Base-by-base conservation (phyloP, 805 yeast species). In the Metschnikowia corniflorae region DNA sequence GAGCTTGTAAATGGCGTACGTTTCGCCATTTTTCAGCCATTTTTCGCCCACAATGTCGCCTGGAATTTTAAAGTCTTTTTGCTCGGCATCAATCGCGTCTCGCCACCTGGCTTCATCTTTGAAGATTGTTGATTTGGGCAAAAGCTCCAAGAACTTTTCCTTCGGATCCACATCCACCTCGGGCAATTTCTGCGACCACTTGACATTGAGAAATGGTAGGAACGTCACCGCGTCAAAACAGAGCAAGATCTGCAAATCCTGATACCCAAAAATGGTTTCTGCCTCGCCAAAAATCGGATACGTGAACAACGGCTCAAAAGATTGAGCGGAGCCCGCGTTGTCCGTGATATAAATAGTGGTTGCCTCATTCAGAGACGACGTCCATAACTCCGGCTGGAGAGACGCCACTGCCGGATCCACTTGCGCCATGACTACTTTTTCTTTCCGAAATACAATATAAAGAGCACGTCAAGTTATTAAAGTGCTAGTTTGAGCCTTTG, bases 221-320 rank as follows among this genome's bases (percentile, higher is more conserved):
- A 89, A 75, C 0, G 93, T 81, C 31, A 70, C 64, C 25, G 83
- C 75, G 54, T 89, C 95, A 57, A 86, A 86, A 13, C 82, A 66
- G 25, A 82, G 56, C 47, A 77, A 74, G 23, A 93, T 77, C 21
- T 68, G 68, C 24, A 89, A 65, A 48, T 77, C 82, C 46, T 80
- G 73, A 57, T 77, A 93, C 2, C 98, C 98, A 53, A 80, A 86
- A 1, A 93, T 80, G 36, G 80, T 80, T 55, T 93, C 98, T 2
- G 87, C 73, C 31, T 88, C 95, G 5, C 97, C 97, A 68, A 78
- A 93, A 8, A 93, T 82, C 2, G 97, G 95, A 58, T 93, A 93
- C 1, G 97, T 91, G 63, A 86, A 88, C 10, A 65, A 53, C 0
- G 97, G 97, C 25, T 71, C 63, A 64, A 89, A 88, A 17, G 56